Percentiles rank a stretch among this genome's conserved stretches.
These are phyloP conservation scores for Agaricales sp. DNA, from an alignment of 1,284 basidiomycete genomes.

Conservation along the genomic window DNA sequence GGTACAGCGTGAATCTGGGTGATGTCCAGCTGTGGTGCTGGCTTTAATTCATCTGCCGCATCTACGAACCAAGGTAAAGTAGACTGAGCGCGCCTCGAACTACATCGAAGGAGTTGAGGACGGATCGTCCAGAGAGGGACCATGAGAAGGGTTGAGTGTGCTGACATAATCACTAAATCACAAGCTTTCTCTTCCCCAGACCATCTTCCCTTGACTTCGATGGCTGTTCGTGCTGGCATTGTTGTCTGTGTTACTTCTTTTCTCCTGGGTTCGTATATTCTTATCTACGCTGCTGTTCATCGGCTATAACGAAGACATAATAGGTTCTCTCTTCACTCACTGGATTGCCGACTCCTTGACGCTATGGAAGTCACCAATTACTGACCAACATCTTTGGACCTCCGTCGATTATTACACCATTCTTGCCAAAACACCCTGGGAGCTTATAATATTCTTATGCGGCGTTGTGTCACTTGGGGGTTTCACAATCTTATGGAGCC, in stretches of 20 bases:
- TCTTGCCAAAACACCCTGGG: conserved; percentile 50
- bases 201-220: conserved; percentile 15
- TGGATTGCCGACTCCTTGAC: conserved; percentile 83
- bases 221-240: conserved; percentile 60
- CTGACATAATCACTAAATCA: neutral
- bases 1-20: conserved; percentile 29
- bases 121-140: neutral
- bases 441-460: conserved; percentile 43
- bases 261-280: conserved; percentile 50
- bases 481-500: conserved; percentile 61
- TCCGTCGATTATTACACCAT: conserved; percentile 72
- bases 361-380: conserved; percentile 73
- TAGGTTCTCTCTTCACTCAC: conserved; percentile 72
- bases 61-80: conserved; percentile 48
- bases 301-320: conserved; percentile 3
- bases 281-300: neutral
- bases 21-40: conserved; percentile 23
- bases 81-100: neutral
- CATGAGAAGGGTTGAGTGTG: neutral
- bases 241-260: conserved; percentile 70
- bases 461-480: conserved; percentile 48
- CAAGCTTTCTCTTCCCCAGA: conserved; percentile 4
- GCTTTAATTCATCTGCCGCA: conserved; percentile 16
- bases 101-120: neutral
- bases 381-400: conserved; percentile 69